These are phyloP conservation scores for Clitocybe nebularis DNA, from an alignment of 1,284 basidiomycete genomes.

Conservation along the genomic window DNA sequence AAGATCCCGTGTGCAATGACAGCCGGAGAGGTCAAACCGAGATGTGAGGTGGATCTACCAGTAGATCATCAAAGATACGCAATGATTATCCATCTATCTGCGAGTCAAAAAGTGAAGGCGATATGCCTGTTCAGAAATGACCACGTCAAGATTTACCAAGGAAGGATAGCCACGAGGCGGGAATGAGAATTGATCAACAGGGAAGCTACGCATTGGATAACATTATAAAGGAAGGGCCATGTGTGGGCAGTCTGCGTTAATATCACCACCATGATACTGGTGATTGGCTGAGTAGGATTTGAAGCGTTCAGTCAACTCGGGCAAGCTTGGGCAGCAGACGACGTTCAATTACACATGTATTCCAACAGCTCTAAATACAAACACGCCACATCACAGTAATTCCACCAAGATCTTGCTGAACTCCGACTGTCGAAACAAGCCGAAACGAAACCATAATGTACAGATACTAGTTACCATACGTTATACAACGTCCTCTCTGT, in stretches of 20 bases:
- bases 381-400: constrained; percentile 11
- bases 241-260: too few relatives aligned
- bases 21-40: constrained; percentile 1
- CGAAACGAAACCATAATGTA: not conserved
- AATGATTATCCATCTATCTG: constrained; percentile 1
- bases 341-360: not conserved
- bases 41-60: constrained; percentile 23
- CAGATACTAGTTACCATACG: not conserved
- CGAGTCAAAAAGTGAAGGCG: not conserved
- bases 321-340: not conserved
- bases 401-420: not conserved
- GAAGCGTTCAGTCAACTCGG: too few relatives aligned
- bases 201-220: too few relatives aligned
- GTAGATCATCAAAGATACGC: constrained; percentile 4
- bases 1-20: not conserved
- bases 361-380: constrained; percentile 11
- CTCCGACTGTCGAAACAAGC: not conserved
- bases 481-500: constrained; percentile 11
- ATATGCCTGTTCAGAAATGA: constrained; percentile 15
- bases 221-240: too few relatives aligned
- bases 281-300: too few relatives aligned
- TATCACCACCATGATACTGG: too few relatives aligned
- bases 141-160: constrained; percentile 24
- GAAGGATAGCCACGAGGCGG: constrained; percentile 22
- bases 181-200: constrained; percentile 11